phyloP scores from a whole-genome alignment of 2,329 filamentous ascomycete genomes.

The Tolypocladium guangdongense region DNA sequence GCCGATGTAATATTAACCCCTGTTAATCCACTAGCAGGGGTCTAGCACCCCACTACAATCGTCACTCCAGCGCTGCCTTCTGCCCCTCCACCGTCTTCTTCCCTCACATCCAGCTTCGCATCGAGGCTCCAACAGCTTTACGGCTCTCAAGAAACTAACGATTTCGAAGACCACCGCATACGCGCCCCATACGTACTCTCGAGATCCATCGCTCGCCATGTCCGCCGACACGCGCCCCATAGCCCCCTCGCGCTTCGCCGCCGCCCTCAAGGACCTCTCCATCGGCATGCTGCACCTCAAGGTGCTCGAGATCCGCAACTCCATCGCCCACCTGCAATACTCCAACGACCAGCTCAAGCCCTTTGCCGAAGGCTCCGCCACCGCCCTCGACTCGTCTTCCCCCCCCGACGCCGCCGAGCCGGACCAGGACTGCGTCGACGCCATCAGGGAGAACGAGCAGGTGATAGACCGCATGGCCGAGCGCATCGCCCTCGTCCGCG shows the following conservation, averaged over 20 bases:
- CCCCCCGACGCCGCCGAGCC: constrained; percentile 16
- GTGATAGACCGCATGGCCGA: constrained; percentile 60
- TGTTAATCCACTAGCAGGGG: background rate
- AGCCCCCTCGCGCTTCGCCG: constrained; percentile 49
- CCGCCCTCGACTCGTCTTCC: constrained; percentile 13
- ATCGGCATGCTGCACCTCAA: constrained; percentile 60
- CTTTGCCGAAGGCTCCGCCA: constrained; percentile 44
- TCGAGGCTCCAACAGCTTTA: background rate
- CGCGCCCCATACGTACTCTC: background rate
- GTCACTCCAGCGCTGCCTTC: background rate
- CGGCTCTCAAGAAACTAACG: background rate
- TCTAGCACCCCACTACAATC: background rate
- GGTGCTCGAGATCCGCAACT: constrained; percentile 65
- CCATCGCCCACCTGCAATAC: constrained; percentile 60
- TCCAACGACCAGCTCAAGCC: constrained; percentile 64
- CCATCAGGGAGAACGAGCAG: constrained; percentile 58
- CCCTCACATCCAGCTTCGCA: background rate
- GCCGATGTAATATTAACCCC: no score
- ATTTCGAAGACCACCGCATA: background rate
- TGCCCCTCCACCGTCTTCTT: background rate
- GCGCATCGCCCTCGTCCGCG: constrained; percentile 51
- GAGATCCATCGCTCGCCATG: constrained; percentile 29
- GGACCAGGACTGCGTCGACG: constrained; percentile 63
- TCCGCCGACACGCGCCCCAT: constrained; percentile 54
- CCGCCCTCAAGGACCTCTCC: constrained; percentile 56